Conservation (phyloP, 352 stramenopile species). For the Phytophthora europaea region DNA sequence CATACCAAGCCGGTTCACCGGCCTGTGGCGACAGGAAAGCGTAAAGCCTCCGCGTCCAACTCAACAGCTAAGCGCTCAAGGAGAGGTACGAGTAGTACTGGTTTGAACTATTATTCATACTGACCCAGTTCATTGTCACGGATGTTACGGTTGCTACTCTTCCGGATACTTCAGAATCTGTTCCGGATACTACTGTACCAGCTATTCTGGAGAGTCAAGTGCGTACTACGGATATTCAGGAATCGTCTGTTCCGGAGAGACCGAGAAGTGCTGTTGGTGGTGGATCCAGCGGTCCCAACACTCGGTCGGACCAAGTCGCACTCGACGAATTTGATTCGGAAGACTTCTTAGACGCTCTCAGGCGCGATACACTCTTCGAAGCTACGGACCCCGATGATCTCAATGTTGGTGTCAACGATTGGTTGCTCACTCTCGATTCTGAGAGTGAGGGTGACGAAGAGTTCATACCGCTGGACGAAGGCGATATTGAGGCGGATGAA, state of each 20-base stretch:
- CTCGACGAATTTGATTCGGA: conserved; percentile 9
- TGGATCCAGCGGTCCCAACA: background rate
- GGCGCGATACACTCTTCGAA: background rate
- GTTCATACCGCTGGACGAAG: background rate
- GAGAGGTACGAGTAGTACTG: background rate
- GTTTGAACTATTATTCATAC: background rate
- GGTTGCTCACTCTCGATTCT: background rate
- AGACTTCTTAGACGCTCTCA: background rate
- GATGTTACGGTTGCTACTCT: background rate
- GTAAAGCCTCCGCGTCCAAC: background rate
- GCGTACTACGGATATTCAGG: background rate
- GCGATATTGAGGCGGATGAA: background rate
- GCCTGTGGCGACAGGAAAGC: background rate
- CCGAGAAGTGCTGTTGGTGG: background rate
- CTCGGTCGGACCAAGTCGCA: background rate
- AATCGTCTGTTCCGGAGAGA: background rate
- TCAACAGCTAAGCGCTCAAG: background rate
- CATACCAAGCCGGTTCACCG: background rate
- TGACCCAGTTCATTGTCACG: background rate
- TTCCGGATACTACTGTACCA: background rate
- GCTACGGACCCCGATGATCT: background rate
- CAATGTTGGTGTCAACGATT: background rate
- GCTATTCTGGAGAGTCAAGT: background rate
- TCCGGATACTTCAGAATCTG: background rate
- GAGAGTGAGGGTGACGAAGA: background rate